phyloP scores from a whole-genome alignment of 2,329 filamentous ascomycete species.

The Pseudocercospora fuligena region DNA sequence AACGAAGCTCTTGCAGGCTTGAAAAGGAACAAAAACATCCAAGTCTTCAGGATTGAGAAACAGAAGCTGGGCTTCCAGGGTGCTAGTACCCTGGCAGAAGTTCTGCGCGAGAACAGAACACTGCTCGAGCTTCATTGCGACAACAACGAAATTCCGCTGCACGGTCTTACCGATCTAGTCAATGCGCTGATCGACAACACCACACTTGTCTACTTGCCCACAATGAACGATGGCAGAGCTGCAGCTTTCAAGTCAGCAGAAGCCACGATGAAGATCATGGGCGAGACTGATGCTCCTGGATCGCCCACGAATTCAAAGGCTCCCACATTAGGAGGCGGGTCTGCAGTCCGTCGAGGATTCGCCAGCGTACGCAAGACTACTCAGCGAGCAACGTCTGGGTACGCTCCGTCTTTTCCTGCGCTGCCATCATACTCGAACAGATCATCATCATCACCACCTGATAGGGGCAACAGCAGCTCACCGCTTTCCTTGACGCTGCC shows the following conservation, averaged over 20 bases:
- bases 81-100: constrained; percentile 70
- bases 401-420: constrained; percentile 40
- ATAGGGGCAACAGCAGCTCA: constrained; percentile 20
- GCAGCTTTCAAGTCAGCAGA: constrained; percentile 60
- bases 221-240: constrained; percentile 65
- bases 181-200: constrained; percentile 71
- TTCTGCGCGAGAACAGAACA: constrained; percentile 67
- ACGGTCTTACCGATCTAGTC: constrained; percentile 70
- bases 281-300: constrained; percentile 32
- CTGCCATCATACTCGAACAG: constrained; percentile 28
- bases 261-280: constrained; percentile 41
- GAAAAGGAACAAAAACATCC: constrained; percentile 66
- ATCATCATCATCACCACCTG: constrained; percentile 17
- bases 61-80: constrained; percentile 72
- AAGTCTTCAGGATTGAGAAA: constrained; percentile 67
- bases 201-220: constrained; percentile 65
- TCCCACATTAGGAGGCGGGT: constrained; percentile 22
- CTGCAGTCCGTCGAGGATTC: constrained; percentile 39
- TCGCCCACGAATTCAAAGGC: constrained; percentile 29
- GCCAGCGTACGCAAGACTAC: constrained; percentile 40
- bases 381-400: constrained; percentile 34
- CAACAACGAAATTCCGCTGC: constrained; percentile 73
- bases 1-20: constrained; percentile 69
- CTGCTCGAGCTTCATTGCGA: constrained; percentile 71
- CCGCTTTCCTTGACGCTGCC: constrained; percentile 36